Evolutionary conservation across 257 asterid genomes (phyloP).

Genomic region (Solanum rostratum): DNA sequence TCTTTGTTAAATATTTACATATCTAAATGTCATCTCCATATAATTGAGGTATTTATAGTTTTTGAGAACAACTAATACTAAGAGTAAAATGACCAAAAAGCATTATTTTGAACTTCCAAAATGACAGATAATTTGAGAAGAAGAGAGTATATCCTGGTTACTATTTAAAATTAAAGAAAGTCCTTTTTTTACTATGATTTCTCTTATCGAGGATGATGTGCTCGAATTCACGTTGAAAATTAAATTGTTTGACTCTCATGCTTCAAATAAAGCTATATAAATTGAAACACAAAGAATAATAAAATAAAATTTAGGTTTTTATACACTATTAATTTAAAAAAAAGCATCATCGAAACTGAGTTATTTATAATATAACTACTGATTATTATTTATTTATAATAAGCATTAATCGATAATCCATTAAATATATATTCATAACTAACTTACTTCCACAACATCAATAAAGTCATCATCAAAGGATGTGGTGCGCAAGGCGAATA

Average conservation of each 20-base stretch:
- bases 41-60: not conserved
- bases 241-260: not conserved
- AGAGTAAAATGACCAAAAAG: not conserved
- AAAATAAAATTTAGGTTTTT: not conserved
- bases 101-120: no score
- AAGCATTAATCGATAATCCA: not conserved
- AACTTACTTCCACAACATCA: not conserved
- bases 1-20: no score
- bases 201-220: not conserved
- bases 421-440: not conserved
- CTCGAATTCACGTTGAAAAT: not conserved
- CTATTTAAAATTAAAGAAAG: not conserved
- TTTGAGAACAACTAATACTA: no score
- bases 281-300: not conserved
- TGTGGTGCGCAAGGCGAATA: no score
- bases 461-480: no score
- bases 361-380: not conserved
- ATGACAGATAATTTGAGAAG: not conserved
- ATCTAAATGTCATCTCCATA: not conserved
- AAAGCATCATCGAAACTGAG: not conserved
- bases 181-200: not conserved
- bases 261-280: not conserved
- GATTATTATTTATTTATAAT: not conserved
- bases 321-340: not conserved
- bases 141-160: not conserved